These are phyloP conservation scores for Citrus inodora DNA, from an alignment of 345 rosid species.

Conservation along the genomic window DNA sequence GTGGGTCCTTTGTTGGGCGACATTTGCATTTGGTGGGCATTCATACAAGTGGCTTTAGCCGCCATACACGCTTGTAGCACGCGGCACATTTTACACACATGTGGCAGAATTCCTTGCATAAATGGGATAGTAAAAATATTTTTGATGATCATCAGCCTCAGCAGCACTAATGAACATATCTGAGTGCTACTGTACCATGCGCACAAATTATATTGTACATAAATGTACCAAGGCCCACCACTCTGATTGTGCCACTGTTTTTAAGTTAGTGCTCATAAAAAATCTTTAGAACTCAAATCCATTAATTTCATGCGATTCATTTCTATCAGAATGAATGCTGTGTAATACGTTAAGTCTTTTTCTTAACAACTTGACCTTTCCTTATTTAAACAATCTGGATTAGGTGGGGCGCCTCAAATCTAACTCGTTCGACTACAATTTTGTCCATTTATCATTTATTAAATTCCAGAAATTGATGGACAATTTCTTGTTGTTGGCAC, in stretches of 20 bases:
- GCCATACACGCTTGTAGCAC: conserved; percentile 59
- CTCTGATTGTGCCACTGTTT: conserved; percentile 15
- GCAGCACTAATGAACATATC: conserved; percentile 21
- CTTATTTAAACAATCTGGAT: not conserved
- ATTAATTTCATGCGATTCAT: conserved; percentile 20
- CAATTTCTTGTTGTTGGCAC: conserved; percentile 9
- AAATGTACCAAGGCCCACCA: conserved; percentile 39
- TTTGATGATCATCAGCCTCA: no score
- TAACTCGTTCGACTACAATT: not conserved
- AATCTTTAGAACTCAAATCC: conserved; percentile 7
- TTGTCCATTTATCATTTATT: conserved; percentile 2
- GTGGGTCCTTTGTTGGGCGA: conserved; percentile 19
- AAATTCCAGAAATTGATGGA: not conserved
- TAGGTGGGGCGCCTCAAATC: not conserved
- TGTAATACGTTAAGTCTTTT: conserved; percentile 1
- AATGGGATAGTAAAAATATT: not conserved
- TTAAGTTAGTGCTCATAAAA: conserved; percentile 25
- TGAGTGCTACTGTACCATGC: conserved; percentile 90
- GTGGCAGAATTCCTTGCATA: conserved; percentile 16
- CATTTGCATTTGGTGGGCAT: conserved; percentile 31
- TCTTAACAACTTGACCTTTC: not conserved
- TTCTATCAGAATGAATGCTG: conserved; percentile 2
- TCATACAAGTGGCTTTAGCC: conserved; percentile 43
- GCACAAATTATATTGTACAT: conserved; percentile 35
- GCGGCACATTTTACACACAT: conserved; percentile 47